A percentile compares a stretch with the other conserved stretches of the same genome.
Conservation (phyloP, 176 grass and related monocot genomes). For the Neostapfia colusana region DNA sequence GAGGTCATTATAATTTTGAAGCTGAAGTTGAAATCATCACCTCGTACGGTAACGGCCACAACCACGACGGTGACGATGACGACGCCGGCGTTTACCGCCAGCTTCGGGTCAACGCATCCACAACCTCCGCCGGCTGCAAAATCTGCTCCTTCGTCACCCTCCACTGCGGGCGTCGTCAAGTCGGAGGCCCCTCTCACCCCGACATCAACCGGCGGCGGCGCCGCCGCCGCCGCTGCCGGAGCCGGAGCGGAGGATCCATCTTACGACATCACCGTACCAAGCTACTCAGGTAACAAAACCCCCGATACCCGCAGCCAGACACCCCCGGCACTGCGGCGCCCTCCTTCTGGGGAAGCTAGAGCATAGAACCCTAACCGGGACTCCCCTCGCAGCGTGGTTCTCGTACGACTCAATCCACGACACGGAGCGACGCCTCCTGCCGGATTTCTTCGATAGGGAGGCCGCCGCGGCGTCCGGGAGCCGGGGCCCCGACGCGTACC, state of each 20-base stretch:
- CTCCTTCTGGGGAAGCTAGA: not conserved
- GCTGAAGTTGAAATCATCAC: too few relatives aligned
- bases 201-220: slow-evolving; percentile 6
- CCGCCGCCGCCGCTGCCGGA: not conserved
- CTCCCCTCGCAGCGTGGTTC: slow-evolving; percentile 70
- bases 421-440: slow-evolving; percentile 74
- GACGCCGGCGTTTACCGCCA: slow-evolving; percentile 6
- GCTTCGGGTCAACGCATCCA: not conserved
- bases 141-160: slow-evolving; percentile 18
- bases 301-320: not conserved
- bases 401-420: slow-evolving; percentile 74
- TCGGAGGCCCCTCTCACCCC: slow-evolving; percentile 37
- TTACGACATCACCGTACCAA: slow-evolving; percentile 77
- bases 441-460: slow-evolving; percentile 86
- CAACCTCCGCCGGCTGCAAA: not conserved
- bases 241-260: slow-evolving; percentile 33
- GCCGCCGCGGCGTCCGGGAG: slow-evolving; percentile 49
- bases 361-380: slow-evolving; percentile 28
- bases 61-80: slow-evolving; percentile 3
- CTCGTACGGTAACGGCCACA: too few relatives aligned
- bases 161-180: slow-evolving; percentile 42
- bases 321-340: not conserved
- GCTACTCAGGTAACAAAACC: slow-evolving; percentile 66
- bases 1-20: too few relatives aligned
- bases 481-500: slow-evolving; percentile 59